These are phyloP conservation scores for Beauveria scarabaeidicola DNA, from an alignment of 2,329 filamentous ascomycete genomes.

Conservation along the genomic window DNA sequence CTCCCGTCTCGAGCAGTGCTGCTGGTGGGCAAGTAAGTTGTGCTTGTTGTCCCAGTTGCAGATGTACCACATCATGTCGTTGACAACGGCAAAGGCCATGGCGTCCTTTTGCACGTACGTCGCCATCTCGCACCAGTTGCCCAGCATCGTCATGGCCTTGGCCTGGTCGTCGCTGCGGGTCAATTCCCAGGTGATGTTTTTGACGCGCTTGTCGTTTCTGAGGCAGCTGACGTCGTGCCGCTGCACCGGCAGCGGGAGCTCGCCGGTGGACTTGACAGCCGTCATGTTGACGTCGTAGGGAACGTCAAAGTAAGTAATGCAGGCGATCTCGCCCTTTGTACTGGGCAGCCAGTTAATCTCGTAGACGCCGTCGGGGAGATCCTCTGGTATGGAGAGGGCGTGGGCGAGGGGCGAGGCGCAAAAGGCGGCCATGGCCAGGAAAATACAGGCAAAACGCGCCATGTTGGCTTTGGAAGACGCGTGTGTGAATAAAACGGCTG, in stretches of 20 bases:
- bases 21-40: neutral
- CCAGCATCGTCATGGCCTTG: conserved; percentile 2
- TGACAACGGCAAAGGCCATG: neutral
- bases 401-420: neutral
- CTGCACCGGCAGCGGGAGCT: neutral
- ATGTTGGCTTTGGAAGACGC: neutral
- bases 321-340: neutral
- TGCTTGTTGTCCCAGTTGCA: conserved; percentile 4
- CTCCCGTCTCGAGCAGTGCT: neutral
- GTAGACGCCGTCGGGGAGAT: conserved; percentile 4
- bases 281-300: conserved; percentile 5
- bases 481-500: too few species aligned
- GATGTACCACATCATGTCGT: conserved; percentile 5
- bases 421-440: neutral
- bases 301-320: neutral
- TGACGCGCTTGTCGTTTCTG: neutral
- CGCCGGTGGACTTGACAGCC: neutral
- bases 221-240: neutral
- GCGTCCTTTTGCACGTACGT: neutral
- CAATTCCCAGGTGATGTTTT: neutral
- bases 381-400: neutral
- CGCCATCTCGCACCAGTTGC: conserved; percentile 8
- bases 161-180: neutral
- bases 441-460: neutral
- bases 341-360: neutral